Conservation (phyloP, 208 protist species). For the Wallacemonas rigidus region DNA sequence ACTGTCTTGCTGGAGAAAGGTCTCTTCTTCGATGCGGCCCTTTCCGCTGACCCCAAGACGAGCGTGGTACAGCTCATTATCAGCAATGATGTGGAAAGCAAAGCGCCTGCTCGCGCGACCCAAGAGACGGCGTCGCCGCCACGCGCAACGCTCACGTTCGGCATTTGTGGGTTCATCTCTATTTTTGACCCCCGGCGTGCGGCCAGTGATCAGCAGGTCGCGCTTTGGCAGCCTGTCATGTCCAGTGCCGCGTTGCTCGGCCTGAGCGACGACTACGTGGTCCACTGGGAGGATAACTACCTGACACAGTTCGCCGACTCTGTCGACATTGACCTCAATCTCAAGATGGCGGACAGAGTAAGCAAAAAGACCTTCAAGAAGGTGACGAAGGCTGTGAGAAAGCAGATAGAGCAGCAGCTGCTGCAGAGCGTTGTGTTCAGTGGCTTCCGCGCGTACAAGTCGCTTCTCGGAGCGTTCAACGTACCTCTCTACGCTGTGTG, state of each 20-base stretch:
- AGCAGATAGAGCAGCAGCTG: conserved; percentile 33
- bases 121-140: conserved; percentile 14
- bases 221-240: conserved; percentile 69
- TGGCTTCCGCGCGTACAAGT: conserved; percentile 63
- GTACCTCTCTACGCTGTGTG: conserved; percentile 81
- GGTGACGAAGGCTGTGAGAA: conserved; percentile 45
- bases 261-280: conserved; percentile 55
- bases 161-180: conserved; percentile 72
- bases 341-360: conserved; percentile 44
- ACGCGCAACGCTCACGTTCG: conserved; percentile 54
- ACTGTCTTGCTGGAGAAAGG: conserved; percentile 30
- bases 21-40: conserved; percentile 35
- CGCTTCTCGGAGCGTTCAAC: conserved; percentile 60
- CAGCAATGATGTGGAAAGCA: conserved; percentile 55
- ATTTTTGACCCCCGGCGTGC: conserved; percentile 75
- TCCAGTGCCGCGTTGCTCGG: conserved; percentile 34
- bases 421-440: conserved; percentile 65
- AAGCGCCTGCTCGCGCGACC: not conserved
- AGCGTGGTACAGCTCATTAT: conserved; percentile 46
- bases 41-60: conserved; percentile 28
- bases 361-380: conserved; percentile 39
- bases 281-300: conserved; percentile 85
- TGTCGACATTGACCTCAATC: conserved; percentile 50
- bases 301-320: conserved; percentile 66
- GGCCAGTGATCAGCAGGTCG: conserved; percentile 77